Evolutionary conservation across 2,329 filamentous ascomycete species (phyloP), one percentile per base, ranked within the genome.

Genomic region (Penicillium sp.): DNA sequence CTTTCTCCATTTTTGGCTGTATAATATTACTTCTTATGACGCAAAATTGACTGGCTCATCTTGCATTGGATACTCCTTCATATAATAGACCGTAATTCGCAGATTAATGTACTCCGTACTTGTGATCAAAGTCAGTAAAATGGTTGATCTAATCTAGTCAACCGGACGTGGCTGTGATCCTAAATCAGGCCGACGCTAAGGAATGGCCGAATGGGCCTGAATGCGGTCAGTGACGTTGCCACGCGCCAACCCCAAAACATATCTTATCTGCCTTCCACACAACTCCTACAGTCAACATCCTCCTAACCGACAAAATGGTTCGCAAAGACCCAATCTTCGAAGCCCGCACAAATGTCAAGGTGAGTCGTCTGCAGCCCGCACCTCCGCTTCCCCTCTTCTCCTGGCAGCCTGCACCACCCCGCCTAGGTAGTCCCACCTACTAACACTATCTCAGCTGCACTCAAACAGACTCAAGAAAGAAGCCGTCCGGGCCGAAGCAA

Each of bases 381-480:
- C 12, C 37, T 13, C 34, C 34, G 25, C 25, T 37, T 40, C 16
- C 31, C n/a, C 18, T 27, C 19, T 10, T 28, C 40, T 27, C 19
- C 12, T 28, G 38, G 22, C 39, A 18, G 18, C 41, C 14, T 47
- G 38, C 34, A 31, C 22, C 29, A 27, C 43, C n/a, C 45, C 22
- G 29, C 22, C 33, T 35, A 13, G 28, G 31, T 36, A 13, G 16
- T 13, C 19, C 13, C 19, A 9, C 22, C 14, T 13, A 25, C 35
- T 46, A 38, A 47, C 33, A 40, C 12, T 36, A 9, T 38, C 42
- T 37, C 42, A 75, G 73, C 65, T 76, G 49, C 74, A 75, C 50
- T 75, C 71, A 36, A 75, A 75, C 59, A 71, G 73, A 25, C 67
- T 75, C 28, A 75, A 75, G 50, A 73, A 75, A 58, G 73, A 76